phyloP scores from a whole-genome alignment of 352 stramenopile species.

The Achlya hypogyna region DNA sequence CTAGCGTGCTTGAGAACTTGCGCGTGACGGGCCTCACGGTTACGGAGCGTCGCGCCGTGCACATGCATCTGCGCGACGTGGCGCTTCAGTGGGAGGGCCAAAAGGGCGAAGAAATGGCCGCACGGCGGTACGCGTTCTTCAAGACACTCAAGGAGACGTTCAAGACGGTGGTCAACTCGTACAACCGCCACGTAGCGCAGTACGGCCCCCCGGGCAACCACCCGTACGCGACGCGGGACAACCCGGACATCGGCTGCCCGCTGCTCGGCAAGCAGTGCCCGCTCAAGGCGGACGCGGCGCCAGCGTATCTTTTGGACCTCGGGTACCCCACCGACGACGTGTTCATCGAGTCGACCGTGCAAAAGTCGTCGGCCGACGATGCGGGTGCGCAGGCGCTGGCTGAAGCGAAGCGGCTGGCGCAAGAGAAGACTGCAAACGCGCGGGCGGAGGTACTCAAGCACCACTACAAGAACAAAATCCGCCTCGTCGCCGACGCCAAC shows the following conservation, averaged over 20 bases:
- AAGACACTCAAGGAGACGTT: slow-evolving; percentile 89
- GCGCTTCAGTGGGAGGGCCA: slow-evolving; percentile 81
- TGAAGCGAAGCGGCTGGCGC: slow-evolving; percentile 54
- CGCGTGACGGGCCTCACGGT: slow-evolving; percentile 86
- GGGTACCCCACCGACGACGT: slow-evolving; percentile 73
- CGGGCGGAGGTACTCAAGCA: slow-evolving; percentile 65
- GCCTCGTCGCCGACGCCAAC: slow-evolving; percentile 70
- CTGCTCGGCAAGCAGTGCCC: slow-evolving; percentile 88
- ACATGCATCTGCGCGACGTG: slow-evolving; percentile 78
- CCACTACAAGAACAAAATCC: slow-evolving; percentile 83
- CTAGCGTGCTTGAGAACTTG: slow-evolving; percentile 85
- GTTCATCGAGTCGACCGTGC: slow-evolving; percentile 63
- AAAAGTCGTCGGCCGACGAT: slow-evolving; percentile 65
- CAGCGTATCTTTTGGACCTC: slow-evolving; percentile 69
- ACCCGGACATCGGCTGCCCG: slow-evolving; percentile 72
- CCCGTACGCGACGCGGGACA: slow-evolving; percentile 74
- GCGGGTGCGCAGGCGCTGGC: slow-evolving; percentile 49
- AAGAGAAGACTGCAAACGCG: slow-evolving; percentile 62
- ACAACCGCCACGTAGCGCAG: slow-evolving; percentile 84
- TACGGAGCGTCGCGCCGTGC: slow-evolving; percentile 83
- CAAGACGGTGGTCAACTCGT: slow-evolving; percentile 88
- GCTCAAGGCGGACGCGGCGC: slow-evolving; percentile 73
- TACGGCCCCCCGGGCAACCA: slow-evolving; percentile 86
- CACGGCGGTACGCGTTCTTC: slow-evolving; percentile 89
- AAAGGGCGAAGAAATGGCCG: slow-evolving; percentile 88